These are phyloP conservation scores for Tricholoma hemisulphureum DNA, from an alignment of 768 basidiomycete genomes.

Conservation along the genomic window DNA sequence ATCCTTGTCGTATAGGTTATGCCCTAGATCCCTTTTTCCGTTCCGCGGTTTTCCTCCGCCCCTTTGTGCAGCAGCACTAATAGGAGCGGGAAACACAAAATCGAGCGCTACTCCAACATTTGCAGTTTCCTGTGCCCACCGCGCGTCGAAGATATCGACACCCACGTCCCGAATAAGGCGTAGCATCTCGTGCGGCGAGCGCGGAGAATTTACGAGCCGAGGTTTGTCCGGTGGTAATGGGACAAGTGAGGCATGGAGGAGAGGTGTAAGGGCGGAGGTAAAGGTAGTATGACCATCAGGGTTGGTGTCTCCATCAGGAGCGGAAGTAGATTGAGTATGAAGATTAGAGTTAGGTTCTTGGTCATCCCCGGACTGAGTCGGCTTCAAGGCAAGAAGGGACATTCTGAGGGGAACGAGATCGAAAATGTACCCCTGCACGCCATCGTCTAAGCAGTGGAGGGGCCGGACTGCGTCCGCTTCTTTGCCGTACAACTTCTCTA, in stretches of 20 bases:
- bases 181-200: conserved; percentile 76
- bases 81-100: conserved; percentile 59
- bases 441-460: conserved; percentile 60
- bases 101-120: conserved; percentile 74
- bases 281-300: not conserved
- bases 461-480: conserved; percentile 55
- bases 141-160: conserved; percentile 72
- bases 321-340: not conserved
- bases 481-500: conserved; percentile 53
- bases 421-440: conserved; percentile 66
- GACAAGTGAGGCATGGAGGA: conserved; percentile 61
- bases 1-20: conserved; percentile 62
- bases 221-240: conserved; percentile 55
- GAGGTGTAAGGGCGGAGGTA: conserved; percentile 17
- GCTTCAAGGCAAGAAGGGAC: conserved; percentile 25
- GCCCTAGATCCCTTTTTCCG: conserved; percentile 52
- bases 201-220: conserved; percentile 55
- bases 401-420: conserved; percentile 55
- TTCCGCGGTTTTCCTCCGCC: conserved; percentile 7
- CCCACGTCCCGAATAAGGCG: conserved; percentile 62
- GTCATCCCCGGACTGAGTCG: not conserved
- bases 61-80: not conserved
- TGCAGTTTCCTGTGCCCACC: conserved; percentile 69
- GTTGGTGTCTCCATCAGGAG: conserved; percentile 7
- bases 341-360: not conserved